Conservation (phyloP, 2,329 filamentous ascomycete genomes). For the Pseudogymnoascus pannorum region DNA sequence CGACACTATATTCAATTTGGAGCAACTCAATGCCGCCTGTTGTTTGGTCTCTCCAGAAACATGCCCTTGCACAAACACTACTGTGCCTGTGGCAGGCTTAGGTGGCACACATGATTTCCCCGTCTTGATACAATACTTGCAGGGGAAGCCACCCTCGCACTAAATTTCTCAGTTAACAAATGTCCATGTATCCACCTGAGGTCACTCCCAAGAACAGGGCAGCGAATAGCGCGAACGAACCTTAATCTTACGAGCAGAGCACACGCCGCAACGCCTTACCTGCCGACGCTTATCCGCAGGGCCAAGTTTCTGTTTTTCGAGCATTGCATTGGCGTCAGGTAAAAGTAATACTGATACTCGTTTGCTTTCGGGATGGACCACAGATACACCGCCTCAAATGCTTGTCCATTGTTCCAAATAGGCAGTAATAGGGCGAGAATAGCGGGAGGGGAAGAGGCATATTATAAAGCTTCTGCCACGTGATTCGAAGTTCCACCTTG, state of each 20-base stretch:
- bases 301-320: constrained; percentile 10
- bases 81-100: neutral
- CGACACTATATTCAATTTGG: neutral
- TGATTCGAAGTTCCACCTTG: neutral
- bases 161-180: constrained; percentile 13
- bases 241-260: constrained; percentile 18
- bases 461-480: constrained; percentile 2
- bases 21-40: neutral
- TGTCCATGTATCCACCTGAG: neutral
- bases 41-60: neutral
- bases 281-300: constrained; percentile 16
- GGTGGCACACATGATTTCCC: constrained; percentile 16
- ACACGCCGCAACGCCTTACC: constrained; percentile 17
- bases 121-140: constrained; percentile 18
- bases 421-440: neutral
- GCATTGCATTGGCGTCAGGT: neutral
- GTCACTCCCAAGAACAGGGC: neutral
- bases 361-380: neutral
- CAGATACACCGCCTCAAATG: neutral
- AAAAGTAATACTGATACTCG: neutral
- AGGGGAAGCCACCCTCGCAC: constrained; percentile 19
- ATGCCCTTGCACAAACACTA: neutral
- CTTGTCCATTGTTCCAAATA: neutral
- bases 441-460: neutral
- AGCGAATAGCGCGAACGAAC: constrained; percentile 9